Percentiles rank a stretch among this genome's conserved stretches.
Evolutionary conservation across 2,329 filamentous ascomycete genomes (phyloP).

Genomic region (Hirsutella minnesotensis): DNA sequence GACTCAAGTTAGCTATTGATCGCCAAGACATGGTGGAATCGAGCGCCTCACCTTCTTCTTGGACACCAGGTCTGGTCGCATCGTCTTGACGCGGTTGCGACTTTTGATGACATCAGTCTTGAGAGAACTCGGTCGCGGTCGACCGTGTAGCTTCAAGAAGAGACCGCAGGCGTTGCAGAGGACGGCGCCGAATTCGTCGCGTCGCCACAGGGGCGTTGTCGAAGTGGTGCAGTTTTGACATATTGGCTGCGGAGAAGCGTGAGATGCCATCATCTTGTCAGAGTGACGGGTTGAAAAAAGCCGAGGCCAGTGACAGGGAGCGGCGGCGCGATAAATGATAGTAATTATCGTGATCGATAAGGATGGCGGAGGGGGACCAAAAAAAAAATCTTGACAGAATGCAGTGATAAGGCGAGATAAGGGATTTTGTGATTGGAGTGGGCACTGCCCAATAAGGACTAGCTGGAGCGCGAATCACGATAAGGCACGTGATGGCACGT

Average conservation of each 20-base stretch:
- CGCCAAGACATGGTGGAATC: not conserved
- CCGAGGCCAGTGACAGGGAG: slow-evolving; percentile 12
- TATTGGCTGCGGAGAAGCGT: slow-evolving; percentile 69
- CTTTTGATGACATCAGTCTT: slow-evolving; percentile 99
- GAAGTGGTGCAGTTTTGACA: slow-evolving; percentile 96
- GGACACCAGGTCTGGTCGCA: slow-evolving; percentile 62
- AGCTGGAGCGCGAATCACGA: slow-evolving; percentile 10
- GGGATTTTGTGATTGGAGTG: slow-evolving; percentile 8
- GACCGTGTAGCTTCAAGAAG: slow-evolving; percentile 92
- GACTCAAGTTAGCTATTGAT: not conserved
- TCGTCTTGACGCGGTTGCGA: slow-evolving; percentile 91
- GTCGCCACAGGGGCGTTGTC: slow-evolving; percentile 91
- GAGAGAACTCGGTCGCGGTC: slow-evolving; percentile 83
- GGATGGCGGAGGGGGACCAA: slow-evolving; percentile 18
- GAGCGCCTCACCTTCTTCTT: slow-evolving; percentile 61
- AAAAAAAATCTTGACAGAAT: slow-evolving; percentile 18
- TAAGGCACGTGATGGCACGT: slow-evolving; percentile 18
- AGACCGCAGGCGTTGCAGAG: slow-evolving; percentile 98
- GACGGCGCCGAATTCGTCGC: slow-evolving; percentile 89
- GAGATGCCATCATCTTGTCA: slow-evolving; percentile 38
- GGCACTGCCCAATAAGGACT: slow-evolving; percentile 8
- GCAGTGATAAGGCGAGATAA: slow-evolving; percentile 23
- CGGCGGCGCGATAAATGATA: slow-evolving; percentile 17
- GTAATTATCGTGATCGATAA: slow-evolving; percentile 26
- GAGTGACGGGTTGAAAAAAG: slow-evolving; percentile 18